Conservation (phyloP, 2,329 filamentous ascomycete genomes). For the Thermoascus crustaceus region DNA sequence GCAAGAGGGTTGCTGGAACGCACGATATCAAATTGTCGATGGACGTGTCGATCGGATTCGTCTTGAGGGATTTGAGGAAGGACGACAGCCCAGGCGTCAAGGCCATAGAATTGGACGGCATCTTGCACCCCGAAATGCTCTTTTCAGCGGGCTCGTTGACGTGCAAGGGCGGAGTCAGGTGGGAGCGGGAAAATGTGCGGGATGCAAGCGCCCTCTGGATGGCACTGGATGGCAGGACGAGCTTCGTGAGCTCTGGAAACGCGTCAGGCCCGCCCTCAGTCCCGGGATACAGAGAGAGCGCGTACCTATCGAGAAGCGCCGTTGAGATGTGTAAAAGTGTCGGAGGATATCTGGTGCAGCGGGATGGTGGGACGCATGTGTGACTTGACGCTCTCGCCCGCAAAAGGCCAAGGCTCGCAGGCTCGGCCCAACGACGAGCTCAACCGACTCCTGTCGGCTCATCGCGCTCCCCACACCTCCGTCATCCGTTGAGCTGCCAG, state of each 20-base stretch:
- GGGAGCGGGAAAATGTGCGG: not conserved
- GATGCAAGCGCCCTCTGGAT: not conserved
- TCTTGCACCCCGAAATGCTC: conserved; percentile 22
- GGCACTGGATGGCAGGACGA: no score
- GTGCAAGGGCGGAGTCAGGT: conserved; percentile 3
- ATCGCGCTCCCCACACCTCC: conserved; percentile 10
- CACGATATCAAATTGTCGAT: conserved; percentile 80
- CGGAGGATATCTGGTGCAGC: no score
- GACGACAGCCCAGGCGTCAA: conserved; percentile 66
- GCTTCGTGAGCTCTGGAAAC: no score
- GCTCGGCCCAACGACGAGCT: not conserved
- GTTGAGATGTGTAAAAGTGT: no score
- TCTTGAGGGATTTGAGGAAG: conserved; percentile 71
- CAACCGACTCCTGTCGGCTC: conserved; percentile 5
- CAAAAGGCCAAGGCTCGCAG: conserved; percentile 1
- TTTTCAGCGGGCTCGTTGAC: conserved; percentile 3
- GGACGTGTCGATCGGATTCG: conserved; percentile 66
- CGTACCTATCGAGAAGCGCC: no score
- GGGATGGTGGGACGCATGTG: no score
- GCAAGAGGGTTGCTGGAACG: conserved; percentile 24
- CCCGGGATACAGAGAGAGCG: no score
- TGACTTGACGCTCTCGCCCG: no score
- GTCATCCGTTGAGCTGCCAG: conserved; percentile 9
- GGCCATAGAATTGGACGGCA: conserved; percentile 51
- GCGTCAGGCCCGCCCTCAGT: no score